These are phyloP conservation scores for Sugiyamaella smithiae DNA, from an alignment of 805 yeast genomes.

Conservation along the genomic window DNA sequence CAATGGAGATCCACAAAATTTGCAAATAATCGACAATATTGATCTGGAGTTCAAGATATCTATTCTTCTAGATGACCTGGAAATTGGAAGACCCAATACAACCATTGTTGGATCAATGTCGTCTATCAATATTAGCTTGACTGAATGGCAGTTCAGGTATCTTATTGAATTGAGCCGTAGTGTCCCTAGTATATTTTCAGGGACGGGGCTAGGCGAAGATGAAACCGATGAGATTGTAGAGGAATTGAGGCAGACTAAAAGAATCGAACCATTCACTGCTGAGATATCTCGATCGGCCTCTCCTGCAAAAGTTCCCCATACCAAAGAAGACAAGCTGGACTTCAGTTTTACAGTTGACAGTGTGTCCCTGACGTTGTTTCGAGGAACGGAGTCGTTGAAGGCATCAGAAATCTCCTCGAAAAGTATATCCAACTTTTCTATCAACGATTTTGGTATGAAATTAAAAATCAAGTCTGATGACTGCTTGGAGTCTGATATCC, in stretches of 20 bases:
- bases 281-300: conserved; percentile 4
- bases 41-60: conserved; percentile 61
- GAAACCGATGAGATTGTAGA: conserved; percentile 46
- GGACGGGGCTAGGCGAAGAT: conserved; percentile 48
- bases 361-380: conserved; percentile 50
- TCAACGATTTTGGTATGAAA: conserved; percentile 55
- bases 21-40: conserved; percentile 64
- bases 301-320: background rate
- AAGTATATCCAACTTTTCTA: conserved; percentile 53
- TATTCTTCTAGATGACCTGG: conserved; percentile 35
- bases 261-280: conserved; percentile 10
- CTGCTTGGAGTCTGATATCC: conserved; percentile 56
- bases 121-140: conserved; percentile 59
- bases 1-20: conserved; percentile 44
- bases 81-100: conserved; percentile 45
- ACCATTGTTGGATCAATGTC: conserved; percentile 56
- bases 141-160: conserved; percentile 68
- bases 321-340: conserved; percentile 28
- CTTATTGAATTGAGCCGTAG: conserved; percentile 54
- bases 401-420: conserved; percentile 28
- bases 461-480: conserved; percentile 54
- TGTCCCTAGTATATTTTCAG: conserved; percentile 52
- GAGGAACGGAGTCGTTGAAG: conserved; percentile 25
- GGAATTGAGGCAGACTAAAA: conserved; percentile 23
- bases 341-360: conserved; percentile 60